phyloP scores from a whole-genome alignment of 768 basidiomycete genomes.

The Tulasnella sp. region DNA sequence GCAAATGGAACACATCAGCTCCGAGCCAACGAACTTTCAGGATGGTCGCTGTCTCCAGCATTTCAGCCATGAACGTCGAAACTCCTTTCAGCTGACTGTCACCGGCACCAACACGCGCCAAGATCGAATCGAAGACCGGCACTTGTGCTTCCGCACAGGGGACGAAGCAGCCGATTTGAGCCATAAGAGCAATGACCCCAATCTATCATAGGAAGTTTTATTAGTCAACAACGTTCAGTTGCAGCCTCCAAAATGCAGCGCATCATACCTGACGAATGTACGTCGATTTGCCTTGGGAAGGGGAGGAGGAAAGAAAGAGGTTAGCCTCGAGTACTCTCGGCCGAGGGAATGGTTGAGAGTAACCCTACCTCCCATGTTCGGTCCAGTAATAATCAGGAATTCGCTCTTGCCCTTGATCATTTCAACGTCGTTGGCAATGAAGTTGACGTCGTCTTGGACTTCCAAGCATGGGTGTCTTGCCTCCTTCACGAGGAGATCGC shows the following conservation, averaged over 20 bases:
- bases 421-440: slow-evolving; percentile 93
- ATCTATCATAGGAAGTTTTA: slow-evolving; percentile 46
- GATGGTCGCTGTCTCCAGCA: slow-evolving; percentile 97
- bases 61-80: slow-evolving; percentile 99
- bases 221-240: background rate
- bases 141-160: slow-evolving; percentile 82
- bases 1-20: background rate
- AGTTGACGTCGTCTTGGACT: slow-evolving; percentile 90
- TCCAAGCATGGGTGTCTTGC: slow-evolving; percentile 96
- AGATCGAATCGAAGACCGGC: slow-evolving; percentile 92
- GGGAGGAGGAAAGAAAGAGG: background rate
- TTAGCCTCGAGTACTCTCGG: background rate
- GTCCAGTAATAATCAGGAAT: slow-evolving; percentile 96
- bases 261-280: slow-evolving; percentile 78
- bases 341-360: background rate
- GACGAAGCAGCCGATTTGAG: slow-evolving; percentile 92
- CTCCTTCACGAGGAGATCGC: slow-evolving; percentile 73
- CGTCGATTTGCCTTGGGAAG: slow-evolving; percentile 72
- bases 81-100: slow-evolving; percentile 98
- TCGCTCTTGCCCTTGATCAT: slow-evolving; percentile 93
- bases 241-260: background rate
- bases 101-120: slow-evolving; percentile 94
- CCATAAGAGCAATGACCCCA: slow-evolving; percentile 95
- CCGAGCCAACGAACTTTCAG: slow-evolving; percentile 57
- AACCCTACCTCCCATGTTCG: slow-evolving; percentile 82